Percentiles rank a stretch among this genome's conserved stretches.
phyloP scores from a whole-genome alignment of 441 rosid species.

The Eruca vesicaria region DNA sequence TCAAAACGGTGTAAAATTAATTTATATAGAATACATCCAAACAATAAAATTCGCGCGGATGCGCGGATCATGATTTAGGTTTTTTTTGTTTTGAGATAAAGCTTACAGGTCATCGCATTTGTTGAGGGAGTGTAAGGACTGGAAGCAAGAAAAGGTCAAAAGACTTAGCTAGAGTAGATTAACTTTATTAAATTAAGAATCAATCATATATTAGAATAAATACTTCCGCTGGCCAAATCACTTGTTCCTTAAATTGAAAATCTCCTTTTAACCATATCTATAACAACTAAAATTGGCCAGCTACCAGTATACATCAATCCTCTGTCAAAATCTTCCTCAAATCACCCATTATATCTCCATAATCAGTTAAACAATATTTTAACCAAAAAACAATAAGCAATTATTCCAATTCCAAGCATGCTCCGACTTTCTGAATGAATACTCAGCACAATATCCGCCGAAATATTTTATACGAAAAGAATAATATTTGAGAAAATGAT shows the following conservation, averaged over 20 bases:
- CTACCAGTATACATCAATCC: conserved; percentile 14
- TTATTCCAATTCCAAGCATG: conserved; percentile 2
- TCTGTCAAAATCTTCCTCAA: conserved; percentile 29
- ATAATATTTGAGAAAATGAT: not conserved
- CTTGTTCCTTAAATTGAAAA: not conserved
- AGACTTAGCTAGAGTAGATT: not conserved
- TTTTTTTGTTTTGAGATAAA: too few species aligned
- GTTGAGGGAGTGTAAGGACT: not conserved
- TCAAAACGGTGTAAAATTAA: too few species aligned
- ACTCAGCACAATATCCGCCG: conserved; percentile 21
- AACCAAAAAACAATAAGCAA: not conserved
- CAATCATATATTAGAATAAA: conserved; percentile 11
- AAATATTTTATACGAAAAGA: not conserved
- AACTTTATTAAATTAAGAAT: not conserved
- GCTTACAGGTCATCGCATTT: too few species aligned
- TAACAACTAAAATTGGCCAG: conserved; percentile 30
- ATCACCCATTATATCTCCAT: conserved; percentile 10
- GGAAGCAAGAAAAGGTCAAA: not conserved
- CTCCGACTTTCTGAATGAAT: not conserved
- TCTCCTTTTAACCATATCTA: conserved; percentile 23
- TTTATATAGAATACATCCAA: too few species aligned
- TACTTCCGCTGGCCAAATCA: conserved; percentile 30
- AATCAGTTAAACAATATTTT: not conserved
- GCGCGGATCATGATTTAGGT: too few species aligned
- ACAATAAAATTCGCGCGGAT: too few species aligned